Base-by-base conservation (phyloP, 192 early-diverging fungal species). In the Rhizophagus clarus region DNA sequence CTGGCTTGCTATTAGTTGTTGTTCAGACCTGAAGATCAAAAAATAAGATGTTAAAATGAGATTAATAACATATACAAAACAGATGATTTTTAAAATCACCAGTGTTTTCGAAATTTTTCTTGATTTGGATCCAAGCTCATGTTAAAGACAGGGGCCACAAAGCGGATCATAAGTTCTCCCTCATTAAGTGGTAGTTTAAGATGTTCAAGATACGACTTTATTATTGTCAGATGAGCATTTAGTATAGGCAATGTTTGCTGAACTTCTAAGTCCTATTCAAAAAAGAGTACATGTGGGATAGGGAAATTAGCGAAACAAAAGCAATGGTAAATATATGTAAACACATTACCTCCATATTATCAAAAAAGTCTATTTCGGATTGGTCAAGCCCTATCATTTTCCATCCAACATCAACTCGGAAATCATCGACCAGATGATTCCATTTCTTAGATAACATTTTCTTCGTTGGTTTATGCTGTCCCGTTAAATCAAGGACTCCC, bases 241-340 rank as follows among this genome's bases (percentile, higher is more conserved):
- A 74, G 31, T 74, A 74, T 37, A 61, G 10, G 68, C 26, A 63
- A 15, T 22, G 7, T 15, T 51, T 79, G 32, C 56, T 72, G 49
- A 12, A 20, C 70, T 26, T 72, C 22, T 51, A 32, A n/a, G 32
- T 79, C 56, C 70, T 79, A 24, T 79, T 79, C 7, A 42, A 20
- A 56, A 79, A 77, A 42, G 7, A 37, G 32, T 2, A 22, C 22
- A 34, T 61, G 11, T 7, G 9, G 22, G 10, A 31, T 32, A 72
- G 32, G 60, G 49, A n/a, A 79, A 77, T 47, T 47, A 47, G 7
- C 7, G n/a, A 66, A 77, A 79, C 28, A 70, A 79, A 79, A 31
- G 28, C 37, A 79, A 79, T 61, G 56, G 29, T 20, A 61, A 79
- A 79, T 71, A 31, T 10, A 56, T 61, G 51, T n/a, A n/a, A 15